Evolutionary conservation across 163 green algal genomes (phyloP).

Genomic region (Scenedesmus sp.): DNA sequence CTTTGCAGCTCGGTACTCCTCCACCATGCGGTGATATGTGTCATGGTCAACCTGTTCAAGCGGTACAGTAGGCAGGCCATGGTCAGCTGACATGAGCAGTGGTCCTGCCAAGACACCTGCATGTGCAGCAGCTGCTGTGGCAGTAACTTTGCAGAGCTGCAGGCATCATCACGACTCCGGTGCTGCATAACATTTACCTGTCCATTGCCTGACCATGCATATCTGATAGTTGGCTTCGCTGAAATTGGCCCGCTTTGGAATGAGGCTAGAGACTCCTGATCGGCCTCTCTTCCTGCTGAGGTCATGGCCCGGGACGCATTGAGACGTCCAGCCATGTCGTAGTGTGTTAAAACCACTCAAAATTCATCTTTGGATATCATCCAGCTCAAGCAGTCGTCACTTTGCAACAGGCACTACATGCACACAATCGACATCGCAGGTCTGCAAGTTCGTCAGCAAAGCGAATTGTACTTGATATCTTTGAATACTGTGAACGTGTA

Average conservation of each 20-base stretch:
- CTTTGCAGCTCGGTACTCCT: constrained; percentile 70
- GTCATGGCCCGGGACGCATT: neutral
- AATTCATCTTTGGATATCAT: neutral
- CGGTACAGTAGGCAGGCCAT: neutral
- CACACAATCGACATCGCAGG: neutral
- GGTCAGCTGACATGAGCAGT: neutral
- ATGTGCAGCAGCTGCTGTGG: neutral
- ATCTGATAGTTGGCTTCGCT: constrained; percentile 1
- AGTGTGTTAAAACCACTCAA: neutral
- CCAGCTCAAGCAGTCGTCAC: neutral
- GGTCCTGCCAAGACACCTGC: neutral
- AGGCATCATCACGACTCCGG: neutral
- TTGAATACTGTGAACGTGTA: too few species aligned
- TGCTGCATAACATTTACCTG: neutral
- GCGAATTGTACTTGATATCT: neutral
- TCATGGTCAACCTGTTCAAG: constrained; percentile 69
- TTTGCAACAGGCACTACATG: neutral
- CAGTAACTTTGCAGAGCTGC: neutral
- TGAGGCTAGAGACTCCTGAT: constrained; percentile 14
- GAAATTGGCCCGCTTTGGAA: constrained; percentile 22
- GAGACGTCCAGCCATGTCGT: neutral
- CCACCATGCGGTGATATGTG: constrained; percentile 69
- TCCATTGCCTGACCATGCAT: constrained; percentile 25
- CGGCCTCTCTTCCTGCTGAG: constrained; percentile 16
- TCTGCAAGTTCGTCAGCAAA: neutral